Conservation (phyloP, 305 asterid species). For the Fraxinus sp. region DNA sequence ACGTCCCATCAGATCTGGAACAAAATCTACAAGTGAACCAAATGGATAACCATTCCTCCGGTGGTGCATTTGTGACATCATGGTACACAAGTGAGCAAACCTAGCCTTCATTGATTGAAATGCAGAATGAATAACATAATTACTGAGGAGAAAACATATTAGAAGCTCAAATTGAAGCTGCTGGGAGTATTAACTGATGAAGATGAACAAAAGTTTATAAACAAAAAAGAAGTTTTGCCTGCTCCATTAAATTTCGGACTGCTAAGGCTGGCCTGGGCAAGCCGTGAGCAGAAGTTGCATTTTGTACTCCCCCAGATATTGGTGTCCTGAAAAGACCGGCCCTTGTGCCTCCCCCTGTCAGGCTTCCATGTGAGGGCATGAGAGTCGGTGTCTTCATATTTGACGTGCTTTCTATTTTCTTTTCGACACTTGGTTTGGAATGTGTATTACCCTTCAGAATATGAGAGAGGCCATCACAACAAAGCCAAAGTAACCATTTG, state of each 20-base stretch:
- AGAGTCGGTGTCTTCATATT: constrained; percentile 44
- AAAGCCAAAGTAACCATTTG: constrained; percentile 41
- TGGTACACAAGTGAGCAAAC: constrained; percentile 8
- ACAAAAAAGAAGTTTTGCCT: constrained; percentile 43
- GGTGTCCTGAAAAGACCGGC: constrained; percentile 98
- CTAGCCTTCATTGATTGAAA: constrained; percentile 19
- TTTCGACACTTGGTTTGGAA: constrained; percentile 36
- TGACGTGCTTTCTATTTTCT: constrained; percentile 27
- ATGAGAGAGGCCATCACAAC: constrained; percentile 57
- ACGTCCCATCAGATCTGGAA: constrained; percentile 8
- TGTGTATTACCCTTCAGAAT: constrained; percentile 70
- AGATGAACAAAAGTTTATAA: not conserved
- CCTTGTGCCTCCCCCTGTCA: constrained; percentile 67
- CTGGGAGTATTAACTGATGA: not conserved
- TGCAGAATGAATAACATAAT: constrained; percentile 14
- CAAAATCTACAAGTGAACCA: constrained; percentile 7
- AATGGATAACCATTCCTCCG: constrained; percentile 7
- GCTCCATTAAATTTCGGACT: constrained; percentile 96
- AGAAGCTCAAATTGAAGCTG: constrained; percentile 21
- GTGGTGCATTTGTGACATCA: constrained; percentile 5
- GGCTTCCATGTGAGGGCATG: constrained; percentile 46
- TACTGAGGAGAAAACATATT: constrained; percentile 5
- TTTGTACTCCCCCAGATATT: constrained; percentile 97
- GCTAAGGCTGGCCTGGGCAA: constrained; percentile 95
- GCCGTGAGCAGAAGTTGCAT: constrained; percentile 96